phyloP scores from a whole-genome alignment of 495 filamentous ascomycete species.

The Pseudomonodictys pantanalensis region DNA sequence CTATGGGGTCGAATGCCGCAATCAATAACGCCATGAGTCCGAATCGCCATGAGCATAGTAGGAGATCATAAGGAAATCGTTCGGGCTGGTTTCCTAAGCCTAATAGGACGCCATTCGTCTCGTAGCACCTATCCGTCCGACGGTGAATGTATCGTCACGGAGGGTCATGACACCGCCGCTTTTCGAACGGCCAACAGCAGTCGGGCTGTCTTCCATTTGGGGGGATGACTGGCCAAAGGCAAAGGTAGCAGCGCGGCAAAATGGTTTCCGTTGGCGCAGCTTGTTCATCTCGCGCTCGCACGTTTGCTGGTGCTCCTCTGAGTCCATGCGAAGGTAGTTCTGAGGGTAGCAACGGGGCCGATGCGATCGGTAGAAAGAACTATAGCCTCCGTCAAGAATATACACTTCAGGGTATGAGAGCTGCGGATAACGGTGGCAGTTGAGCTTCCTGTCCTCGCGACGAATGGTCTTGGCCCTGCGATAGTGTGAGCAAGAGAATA shows the following conservation, averaged over 20 bases:
- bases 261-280: conserved; percentile 74
- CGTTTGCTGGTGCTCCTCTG: conserved; percentile 80
- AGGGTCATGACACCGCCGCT: conserved; percentile 21
- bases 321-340: conserved; percentile 93
- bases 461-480: conserved; percentile 75
- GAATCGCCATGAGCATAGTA: conserved; percentile 28
- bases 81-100: not conserved
- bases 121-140: conserved; percentile 25
- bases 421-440: conserved; percentile 76
- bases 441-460: conserved; percentile 76
- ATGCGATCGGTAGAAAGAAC: conserved; percentile 78
- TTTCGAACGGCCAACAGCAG: conserved; percentile 37
- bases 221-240: conserved; percentile 73
- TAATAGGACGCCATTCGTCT: conserved; percentile 38
- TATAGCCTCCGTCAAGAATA: conserved; percentile 95
- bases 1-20: conserved; percentile 5
- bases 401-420: conserved; percentile 95
- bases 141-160: conserved; percentile 24
- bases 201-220: conserved; percentile 77
- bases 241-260: conserved; percentile 88
- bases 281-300: conserved; percentile 93
- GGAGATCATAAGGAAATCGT: conserved; percentile 20
- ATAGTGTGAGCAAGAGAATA: conserved; percentile 19
- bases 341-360: conserved; percentile 81
- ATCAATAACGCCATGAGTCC: conserved; percentile 31